Evolutionary conservation across 495 filamentous ascomycete species (phyloP).

Genomic region (Podospora tetraspora): DNA sequence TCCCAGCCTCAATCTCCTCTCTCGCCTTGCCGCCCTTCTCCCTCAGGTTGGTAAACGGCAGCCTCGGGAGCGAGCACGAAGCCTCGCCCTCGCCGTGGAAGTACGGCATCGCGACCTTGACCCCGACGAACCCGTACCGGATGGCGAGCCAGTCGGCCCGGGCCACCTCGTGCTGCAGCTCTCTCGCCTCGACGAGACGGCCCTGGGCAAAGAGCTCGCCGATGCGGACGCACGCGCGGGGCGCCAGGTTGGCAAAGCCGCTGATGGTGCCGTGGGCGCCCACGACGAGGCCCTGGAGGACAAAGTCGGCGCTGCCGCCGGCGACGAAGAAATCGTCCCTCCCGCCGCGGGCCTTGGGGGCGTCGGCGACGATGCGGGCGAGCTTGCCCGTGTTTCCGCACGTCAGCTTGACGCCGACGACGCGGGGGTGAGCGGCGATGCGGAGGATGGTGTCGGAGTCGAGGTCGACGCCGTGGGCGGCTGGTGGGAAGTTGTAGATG

Average conservation of each 20-base stretch:
- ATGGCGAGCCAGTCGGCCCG: conserved; percentile 78
- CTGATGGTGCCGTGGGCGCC: conserved; percentile 76
- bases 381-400: conserved; percentile 84
- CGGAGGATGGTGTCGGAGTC: conserved; percentile 72
- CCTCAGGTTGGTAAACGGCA: conserved; percentile 20
- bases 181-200: conserved; percentile 61
- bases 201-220: conserved; percentile 67
- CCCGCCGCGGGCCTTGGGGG: conserved; percentile 33
- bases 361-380: conserved; percentile 65
- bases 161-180: conserved; percentile 63
- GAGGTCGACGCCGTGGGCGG: conserved; percentile 77
- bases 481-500: conserved; percentile 82
- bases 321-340: conserved; percentile 65
- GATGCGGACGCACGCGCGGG: conserved; percentile 66
- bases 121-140: conserved; percentile 72
- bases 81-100: conserved; percentile 64
- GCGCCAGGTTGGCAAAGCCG: conserved; percentile 73
- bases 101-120: conserved; percentile 71
- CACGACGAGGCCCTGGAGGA: conserved; percentile 67
- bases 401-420: conserved; percentile 81
- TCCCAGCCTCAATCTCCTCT: conserved; percentile 11
- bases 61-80: conserved; percentile 17
- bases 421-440: conserved; percentile 67
- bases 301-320: conserved; percentile 80
- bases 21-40: neutral